phyloP scores from a whole-genome alignment of 2,329 filamentous ascomycete species.

The Aspergillus eucalypticola region DNA sequence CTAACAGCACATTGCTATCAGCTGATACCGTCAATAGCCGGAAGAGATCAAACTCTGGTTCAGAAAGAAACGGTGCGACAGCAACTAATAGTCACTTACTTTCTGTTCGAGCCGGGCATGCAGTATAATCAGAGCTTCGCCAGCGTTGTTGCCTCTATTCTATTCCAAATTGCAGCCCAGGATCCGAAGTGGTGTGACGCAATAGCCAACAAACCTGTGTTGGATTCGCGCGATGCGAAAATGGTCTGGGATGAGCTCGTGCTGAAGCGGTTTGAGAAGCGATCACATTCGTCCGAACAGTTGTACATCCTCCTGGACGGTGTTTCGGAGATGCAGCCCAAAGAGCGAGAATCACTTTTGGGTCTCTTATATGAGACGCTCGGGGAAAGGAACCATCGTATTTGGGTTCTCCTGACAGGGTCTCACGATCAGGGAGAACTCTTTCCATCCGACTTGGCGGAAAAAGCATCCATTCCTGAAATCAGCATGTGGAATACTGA shows the following conservation, averaged over 20 bases:
- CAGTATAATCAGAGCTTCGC: background rate
- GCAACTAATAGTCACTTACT: background rate
- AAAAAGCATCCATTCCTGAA: background rate
- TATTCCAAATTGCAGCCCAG: slow-evolving; percentile 1
- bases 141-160: background rate
- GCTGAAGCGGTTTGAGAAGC: background rate
- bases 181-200: slow-evolving; percentile 1
- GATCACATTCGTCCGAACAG: background rate
- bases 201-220: background rate
- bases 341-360: background rate
- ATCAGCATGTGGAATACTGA: background rate
- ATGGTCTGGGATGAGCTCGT: background rate
- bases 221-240: background rate
- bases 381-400: background rate
- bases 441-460: background rate
- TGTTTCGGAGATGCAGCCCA: background rate
- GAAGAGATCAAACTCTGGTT: background rate
- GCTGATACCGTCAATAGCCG: background rate
- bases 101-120: slow-evolving; percentile 1
- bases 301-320: background rate
- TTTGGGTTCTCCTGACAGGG: background rate
- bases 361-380: background rate
- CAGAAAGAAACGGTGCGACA: background rate
- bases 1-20: background rate
- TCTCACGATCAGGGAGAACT: background rate